Conservation (phyloP, 2,329 filamentous ascomycete genomes). For the Thermomyces lanuginosus region DNA sequence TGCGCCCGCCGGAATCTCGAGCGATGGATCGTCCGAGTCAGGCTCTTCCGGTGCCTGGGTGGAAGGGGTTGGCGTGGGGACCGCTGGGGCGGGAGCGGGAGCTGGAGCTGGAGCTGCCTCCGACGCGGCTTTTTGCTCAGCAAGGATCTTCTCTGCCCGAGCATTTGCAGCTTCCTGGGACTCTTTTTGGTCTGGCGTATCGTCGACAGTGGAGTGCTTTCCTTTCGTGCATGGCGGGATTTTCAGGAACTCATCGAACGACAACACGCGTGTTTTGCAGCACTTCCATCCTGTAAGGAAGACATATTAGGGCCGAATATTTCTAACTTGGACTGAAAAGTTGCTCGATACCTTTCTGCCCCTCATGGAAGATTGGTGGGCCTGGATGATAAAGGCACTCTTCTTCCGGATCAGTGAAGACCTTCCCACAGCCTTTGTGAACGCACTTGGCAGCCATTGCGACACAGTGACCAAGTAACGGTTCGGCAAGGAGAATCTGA, state of each 20-base stretch:
- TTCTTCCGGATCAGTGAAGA: constrained; percentile 65
- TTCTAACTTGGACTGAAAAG: background rate
- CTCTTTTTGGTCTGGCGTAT: constrained; percentile 39
- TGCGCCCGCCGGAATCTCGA: constrained; percentile 56
- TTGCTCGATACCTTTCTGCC: constrained; percentile 70
- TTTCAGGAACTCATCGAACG: constrained; percentile 91
- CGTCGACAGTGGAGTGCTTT: constrained; percentile 78
- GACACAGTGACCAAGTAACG: background rate
- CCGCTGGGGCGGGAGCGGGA: constrained; percentile 14
- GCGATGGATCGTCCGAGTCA: constrained; percentile 67
- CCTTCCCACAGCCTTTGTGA: constrained; percentile 88
- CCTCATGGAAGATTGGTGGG: constrained; percentile 89
- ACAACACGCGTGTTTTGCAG: constrained; percentile 91
- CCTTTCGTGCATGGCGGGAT: constrained; percentile 88
- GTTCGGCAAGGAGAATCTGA: background rate
- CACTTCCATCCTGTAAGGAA: constrained; percentile 73
- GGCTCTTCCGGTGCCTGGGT: constrained; percentile 43
- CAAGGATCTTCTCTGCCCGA: constrained; percentile 2
- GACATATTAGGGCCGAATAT: constrained; percentile 3
- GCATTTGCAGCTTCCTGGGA: constrained; percentile 17
- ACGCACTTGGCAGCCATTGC: constrained; percentile 55
- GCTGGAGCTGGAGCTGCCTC: constrained; percentile 10
- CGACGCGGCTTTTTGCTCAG: constrained; percentile 6
- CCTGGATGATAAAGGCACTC: constrained; percentile 84
- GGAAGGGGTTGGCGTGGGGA: constrained; percentile 14